Percentiles rank a stretch among this genome's conserved stretches.
Evolutionary conservation across 805 yeast genomes (phyloP).

Genomic region (Kodamaea nitidulidarum): DNA sequence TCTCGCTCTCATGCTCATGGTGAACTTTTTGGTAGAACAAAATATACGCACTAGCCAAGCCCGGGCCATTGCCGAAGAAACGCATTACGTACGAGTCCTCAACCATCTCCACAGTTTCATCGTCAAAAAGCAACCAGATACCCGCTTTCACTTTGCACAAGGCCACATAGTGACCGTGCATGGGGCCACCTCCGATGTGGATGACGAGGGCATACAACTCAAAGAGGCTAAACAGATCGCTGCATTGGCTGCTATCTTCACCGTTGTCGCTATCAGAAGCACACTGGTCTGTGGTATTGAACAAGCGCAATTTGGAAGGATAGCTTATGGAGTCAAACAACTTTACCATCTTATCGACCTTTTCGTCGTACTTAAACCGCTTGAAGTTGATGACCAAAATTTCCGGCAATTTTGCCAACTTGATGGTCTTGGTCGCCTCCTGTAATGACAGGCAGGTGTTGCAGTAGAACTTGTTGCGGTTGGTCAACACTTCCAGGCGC

Average conservation of each 20-base stretch:
- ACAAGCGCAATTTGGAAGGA: constrained; percentile 66
- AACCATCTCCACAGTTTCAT: constrained; percentile 88
- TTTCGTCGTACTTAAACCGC: constrained; percentile 88
- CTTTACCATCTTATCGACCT: constrained; percentile 74
- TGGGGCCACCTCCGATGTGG: constrained; percentile 96
- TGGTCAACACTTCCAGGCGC: constrained; percentile 79
- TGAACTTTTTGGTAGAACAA: constrained; percentile 58
- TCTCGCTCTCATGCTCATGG: constrained; percentile 42
- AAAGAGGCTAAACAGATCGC: constrained; percentile 50
- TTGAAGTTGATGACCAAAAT: constrained; percentile 81
- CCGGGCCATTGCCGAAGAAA: constrained; percentile 85
- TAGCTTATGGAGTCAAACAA: constrained; percentile 81
- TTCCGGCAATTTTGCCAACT: constrained; percentile 71
- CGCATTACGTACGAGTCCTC: constrained; percentile 77
- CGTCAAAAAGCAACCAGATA: constrained; percentile 93
- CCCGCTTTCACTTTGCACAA: constrained; percentile 70
- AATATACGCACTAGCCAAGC: constrained; percentile 88
- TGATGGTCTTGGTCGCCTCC: constrained; percentile 89
- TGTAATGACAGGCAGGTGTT: constrained; percentile 86
- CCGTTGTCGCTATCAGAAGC: constrained; percentile 3
- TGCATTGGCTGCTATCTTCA: constrained; percentile 1
- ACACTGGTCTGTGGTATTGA: constrained; percentile 51
- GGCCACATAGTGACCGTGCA: constrained; percentile 94
- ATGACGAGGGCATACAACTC: constrained; percentile 85
- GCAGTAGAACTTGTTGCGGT: constrained; percentile 88